Evolutionary conservation across 2,329 filamentous ascomycete species (phyloP).

Genomic region (Paramyrothecium sp.): DNA sequence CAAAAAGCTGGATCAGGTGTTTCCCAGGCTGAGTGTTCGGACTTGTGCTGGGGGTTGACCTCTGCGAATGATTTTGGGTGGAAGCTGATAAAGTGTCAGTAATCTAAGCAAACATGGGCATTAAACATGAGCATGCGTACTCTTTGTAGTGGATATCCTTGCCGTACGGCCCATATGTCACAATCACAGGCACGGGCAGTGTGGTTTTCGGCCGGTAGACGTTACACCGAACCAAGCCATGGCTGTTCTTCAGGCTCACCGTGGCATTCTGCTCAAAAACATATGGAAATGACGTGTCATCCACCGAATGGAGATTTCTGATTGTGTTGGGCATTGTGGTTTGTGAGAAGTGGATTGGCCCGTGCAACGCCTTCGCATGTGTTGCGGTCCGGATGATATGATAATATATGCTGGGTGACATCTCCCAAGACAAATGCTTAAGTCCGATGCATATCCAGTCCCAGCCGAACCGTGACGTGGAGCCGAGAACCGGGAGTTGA

Average conservation of each 20-base stretch:
- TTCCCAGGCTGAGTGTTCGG: slow-evolving; percentile 56
- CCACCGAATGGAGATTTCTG: slow-evolving; percentile 24
- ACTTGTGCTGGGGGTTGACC: slow-evolving; percentile 52
- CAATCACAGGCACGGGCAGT: slow-evolving; percentile 52
- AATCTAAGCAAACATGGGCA: too few species aligned
- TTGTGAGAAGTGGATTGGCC: too few species aligned
- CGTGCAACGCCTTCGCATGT: too few species aligned
- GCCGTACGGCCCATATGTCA: slow-evolving; percentile 73
- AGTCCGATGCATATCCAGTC: too few species aligned
- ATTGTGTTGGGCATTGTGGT: slow-evolving; percentile 25
- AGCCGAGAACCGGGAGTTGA: background rate
- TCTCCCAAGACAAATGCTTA: too few species aligned
- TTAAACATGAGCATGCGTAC: too few species aligned
- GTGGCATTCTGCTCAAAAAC: slow-evolving; percentile 37
- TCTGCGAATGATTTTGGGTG: slow-evolving; percentile 40
- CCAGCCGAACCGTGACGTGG: background rate
- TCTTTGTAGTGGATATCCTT: slow-evolving; percentile 67
- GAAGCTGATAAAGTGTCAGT: slow-evolving; percentile 25
- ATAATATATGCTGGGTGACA: too few species aligned
- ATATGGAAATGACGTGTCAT: slow-evolving; percentile 33
- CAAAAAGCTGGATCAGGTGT: slow-evolving; percentile 57
- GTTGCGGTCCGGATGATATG: too few species aligned
- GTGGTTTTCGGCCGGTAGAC: slow-evolving; percentile 31
- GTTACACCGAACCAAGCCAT: slow-evolving; percentile 33
- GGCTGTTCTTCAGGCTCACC: slow-evolving; percentile 24